A percentile compares a stretch with the other conserved stretches of the same genome.
Evolutionary conservation across 192 early-diverging fungal genomes (phyloP).

Genomic region (Dissophora globulifera): DNA sequence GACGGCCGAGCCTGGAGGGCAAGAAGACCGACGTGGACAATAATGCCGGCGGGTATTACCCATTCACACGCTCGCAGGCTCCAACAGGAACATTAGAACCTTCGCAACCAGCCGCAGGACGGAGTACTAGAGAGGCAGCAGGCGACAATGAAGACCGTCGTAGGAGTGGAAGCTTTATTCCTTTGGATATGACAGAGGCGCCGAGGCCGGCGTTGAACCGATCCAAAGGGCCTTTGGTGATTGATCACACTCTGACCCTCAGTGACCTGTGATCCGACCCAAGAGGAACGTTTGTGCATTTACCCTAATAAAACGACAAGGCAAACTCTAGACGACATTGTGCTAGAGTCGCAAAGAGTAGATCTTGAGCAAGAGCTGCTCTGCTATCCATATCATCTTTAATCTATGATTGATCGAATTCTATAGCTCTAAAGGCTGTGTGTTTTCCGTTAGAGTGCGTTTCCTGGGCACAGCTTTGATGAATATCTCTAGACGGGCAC

Average conservation of each 20-base stretch:
- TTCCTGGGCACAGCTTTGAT: too few species aligned
- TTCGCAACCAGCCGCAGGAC: background rate
- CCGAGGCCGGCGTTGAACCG: background rate
- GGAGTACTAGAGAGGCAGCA: too few species aligned
- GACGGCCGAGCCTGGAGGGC: slow-evolving; percentile 2
- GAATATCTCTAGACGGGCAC: slow-evolving; percentile 6
- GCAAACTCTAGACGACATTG: too few species aligned
- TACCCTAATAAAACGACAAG: too few species aligned
- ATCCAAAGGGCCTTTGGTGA: slow-evolving; percentile 18
- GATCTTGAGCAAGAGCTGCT: too few species aligned
- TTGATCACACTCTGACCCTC: slow-evolving; percentile 23
- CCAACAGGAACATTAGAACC: background rate
- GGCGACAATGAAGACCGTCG: slow-evolving; percentile 12
- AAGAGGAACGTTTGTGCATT: too few species aligned
- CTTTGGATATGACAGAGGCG: background rate
- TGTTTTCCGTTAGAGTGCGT: too few species aligned
- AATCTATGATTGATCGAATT: too few species aligned
- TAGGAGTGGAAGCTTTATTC: slow-evolving; percentile 37
- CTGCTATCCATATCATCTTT: too few species aligned
- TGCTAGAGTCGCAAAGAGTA: too few species aligned
- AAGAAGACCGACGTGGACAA: background rate
- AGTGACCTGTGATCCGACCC: slow-evolving; percentile 20
- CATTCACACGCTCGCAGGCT: slow-evolving; percentile 11
- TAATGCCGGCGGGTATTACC: slow-evolving; percentile 4
- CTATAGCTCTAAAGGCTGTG: too few species aligned